Evolutionary conservation across 2,329 filamentous ascomycete genomes (phyloP).

Genomic region (Sporothrix pseudoabietina): DNA sequence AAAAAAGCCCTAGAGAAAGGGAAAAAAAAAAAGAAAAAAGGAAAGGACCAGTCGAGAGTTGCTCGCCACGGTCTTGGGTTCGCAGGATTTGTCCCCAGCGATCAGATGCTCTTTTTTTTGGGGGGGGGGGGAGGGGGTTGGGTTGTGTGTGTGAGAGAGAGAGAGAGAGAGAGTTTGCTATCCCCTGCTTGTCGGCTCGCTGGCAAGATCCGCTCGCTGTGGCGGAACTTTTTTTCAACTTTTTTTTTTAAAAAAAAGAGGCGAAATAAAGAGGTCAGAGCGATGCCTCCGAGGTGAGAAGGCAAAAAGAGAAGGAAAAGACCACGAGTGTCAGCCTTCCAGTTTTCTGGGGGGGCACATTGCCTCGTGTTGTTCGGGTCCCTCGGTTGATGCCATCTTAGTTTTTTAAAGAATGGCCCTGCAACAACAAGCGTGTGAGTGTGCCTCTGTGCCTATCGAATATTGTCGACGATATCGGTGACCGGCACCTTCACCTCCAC

Average conservation of each 20-base stretch:
- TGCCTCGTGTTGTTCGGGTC: not conserved
- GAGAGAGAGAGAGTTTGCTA: too few relatives aligned
- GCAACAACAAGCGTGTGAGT: not conserved
- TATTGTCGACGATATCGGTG: not conserved
- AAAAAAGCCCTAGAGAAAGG: not conserved
- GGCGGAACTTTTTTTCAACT: constrained; percentile 7
- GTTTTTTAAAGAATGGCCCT: not conserved
- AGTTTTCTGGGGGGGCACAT: not conserved
- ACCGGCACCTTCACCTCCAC: not conserved
- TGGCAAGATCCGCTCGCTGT: constrained; percentile 19
- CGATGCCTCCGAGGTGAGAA: not conserved
- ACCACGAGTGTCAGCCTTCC: not conserved
- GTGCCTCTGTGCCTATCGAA: not conserved
- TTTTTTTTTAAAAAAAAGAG: too few relatives aligned
- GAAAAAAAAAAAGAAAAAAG: too few relatives aligned
- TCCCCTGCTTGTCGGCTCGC: not conserved
- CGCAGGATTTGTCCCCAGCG: constrained; percentile 22
- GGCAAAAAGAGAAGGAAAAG: too few relatives aligned
- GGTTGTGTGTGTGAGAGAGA: not conserved
- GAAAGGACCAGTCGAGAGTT: not conserved
- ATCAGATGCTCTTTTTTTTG: not conserved
- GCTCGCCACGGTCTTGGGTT: constrained; percentile 31
- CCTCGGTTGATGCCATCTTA: not conserved
- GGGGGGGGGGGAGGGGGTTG: not conserved
- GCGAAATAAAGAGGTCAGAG: constrained; percentile 18